These are phyloP conservation scores for Oryza officinalis DNA, from an alignment of 176 grass and related monocot genomes.

Conservation along the genomic window DNA sequence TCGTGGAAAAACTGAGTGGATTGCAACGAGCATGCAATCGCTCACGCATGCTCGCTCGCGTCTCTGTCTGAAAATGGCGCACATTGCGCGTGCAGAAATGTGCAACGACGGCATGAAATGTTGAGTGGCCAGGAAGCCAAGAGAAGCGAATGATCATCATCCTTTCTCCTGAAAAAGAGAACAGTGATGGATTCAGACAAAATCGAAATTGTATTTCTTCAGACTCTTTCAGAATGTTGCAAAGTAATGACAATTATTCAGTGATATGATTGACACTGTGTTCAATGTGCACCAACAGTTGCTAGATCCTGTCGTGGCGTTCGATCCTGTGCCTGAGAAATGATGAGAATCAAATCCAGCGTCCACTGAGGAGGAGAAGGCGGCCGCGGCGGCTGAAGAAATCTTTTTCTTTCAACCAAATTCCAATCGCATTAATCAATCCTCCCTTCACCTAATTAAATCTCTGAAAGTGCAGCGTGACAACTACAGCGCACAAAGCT, in stretches of 20 bases:
- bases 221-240: neutral
- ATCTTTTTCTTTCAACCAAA: neutral
- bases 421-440: neutral
- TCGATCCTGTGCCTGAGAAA: neutral
- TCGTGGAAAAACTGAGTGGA: neutral
- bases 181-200: neutral
- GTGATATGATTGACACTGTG: neutral
- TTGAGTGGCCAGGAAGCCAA: neutral
- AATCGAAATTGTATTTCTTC: neutral
- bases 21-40: neutral
- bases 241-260: neutral
- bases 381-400: neutral
- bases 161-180: neutral
- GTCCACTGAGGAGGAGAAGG: neutral
- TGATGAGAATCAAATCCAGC: neutral
- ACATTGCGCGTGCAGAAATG: neutral
- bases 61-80: neutral
- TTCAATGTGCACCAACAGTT: neutral
- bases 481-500: neutral
- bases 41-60: neutral
- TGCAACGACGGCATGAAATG: neutral
- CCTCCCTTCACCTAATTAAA: too few species aligned
- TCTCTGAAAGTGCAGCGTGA: neutral
- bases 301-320: neutral
- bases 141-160: neutral